Conservation (phyloP, 139 green algal genomes). For the Mesotaenium endlicherianum region DNA sequence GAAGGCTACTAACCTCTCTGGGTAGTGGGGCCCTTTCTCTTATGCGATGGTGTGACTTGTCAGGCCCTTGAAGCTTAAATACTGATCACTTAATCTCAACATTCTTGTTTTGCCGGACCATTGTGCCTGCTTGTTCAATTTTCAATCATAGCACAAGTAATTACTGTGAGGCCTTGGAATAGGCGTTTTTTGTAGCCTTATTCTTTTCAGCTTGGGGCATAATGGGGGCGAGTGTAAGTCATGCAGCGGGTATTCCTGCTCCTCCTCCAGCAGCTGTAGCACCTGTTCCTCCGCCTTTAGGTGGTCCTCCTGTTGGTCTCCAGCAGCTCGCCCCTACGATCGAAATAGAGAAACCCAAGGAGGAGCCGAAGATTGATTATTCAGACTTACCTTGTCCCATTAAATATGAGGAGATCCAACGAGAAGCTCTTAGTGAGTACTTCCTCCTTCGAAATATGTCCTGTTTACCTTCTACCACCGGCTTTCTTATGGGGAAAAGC, state of each 20-base stretch:
- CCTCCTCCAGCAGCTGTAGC: constrained; percentile 4
- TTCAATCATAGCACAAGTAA: too few species aligned
- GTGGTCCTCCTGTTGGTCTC: not conserved
- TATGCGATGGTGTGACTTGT: too few species aligned
- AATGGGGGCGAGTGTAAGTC: constrained; percentile 35
- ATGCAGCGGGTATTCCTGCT: constrained; percentile 5
- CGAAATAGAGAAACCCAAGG: not conserved
- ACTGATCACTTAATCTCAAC: too few species aligned
- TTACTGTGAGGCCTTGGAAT: too few species aligned
- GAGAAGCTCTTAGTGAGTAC: constrained; percentile 48
- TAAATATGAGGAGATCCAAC: constrained; percentile 52
- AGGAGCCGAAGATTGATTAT: constrained; percentile 33
- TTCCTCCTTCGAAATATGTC: not conserved
- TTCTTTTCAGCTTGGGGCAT: too few species aligned
- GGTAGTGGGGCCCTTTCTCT: too few species aligned
- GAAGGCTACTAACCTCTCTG: too few species aligned
- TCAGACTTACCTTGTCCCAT: constrained; percentile 38
- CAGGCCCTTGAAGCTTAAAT: too few species aligned
- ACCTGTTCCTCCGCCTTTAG: not conserved
- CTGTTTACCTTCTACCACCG: not conserved
- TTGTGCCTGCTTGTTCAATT: too few species aligned
- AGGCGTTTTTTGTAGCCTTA: too few species aligned
- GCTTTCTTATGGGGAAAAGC: too few species aligned
- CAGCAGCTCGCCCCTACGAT: not conserved
- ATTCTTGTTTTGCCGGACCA: too few species aligned